These are phyloP conservation scores for Sphagnum magellanicum DNA, from an alignment of 228 moss, liverwort and hornwort genomes.

Conservation along the genomic window DNA sequence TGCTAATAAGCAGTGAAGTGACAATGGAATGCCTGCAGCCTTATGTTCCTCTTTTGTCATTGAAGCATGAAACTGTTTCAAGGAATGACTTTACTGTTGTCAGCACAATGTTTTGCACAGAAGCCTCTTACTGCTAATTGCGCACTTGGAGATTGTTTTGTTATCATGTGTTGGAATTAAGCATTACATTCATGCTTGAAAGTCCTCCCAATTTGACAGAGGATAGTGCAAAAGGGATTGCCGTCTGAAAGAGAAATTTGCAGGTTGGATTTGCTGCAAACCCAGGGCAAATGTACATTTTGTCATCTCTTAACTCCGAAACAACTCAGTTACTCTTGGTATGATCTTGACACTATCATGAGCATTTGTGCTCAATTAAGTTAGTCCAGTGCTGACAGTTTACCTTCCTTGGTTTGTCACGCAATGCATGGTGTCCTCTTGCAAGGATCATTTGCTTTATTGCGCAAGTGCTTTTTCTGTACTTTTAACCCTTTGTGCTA, in stretches of 20 bases:
- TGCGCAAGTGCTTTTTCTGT: too few species aligned
- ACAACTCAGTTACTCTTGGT: slow-evolving; percentile 78
- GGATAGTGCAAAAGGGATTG: not conserved
- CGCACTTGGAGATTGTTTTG: too few species aligned
- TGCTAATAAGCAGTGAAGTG: not conserved
- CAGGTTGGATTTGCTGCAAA: slow-evolving; percentile 57
- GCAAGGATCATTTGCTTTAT: too few species aligned
- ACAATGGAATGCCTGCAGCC: not conserved
- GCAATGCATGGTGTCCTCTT: too few species aligned
- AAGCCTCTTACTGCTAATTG: too few species aligned
- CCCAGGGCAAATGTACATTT: slow-evolving; percentile 64
- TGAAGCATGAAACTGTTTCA: not conserved
- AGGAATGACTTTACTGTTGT: not conserved
- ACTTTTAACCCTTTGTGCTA: too few species aligned
- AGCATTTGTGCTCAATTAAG: too few species aligned
- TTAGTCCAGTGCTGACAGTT: too few species aligned
- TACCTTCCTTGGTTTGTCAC: too few species aligned
- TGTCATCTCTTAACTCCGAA: slow-evolving; percentile 37
- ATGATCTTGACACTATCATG: not conserved
- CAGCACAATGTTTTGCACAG: not conserved
- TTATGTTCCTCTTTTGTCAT: not conserved
- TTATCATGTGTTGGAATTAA: too few species aligned
- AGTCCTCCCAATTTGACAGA: not conserved
- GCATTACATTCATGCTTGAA: too few species aligned
- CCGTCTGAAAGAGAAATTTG: not conserved